Evolutionary conservation across 805 yeast genomes (phyloP).

Genomic region (Saturnispora halmiae): DNA sequence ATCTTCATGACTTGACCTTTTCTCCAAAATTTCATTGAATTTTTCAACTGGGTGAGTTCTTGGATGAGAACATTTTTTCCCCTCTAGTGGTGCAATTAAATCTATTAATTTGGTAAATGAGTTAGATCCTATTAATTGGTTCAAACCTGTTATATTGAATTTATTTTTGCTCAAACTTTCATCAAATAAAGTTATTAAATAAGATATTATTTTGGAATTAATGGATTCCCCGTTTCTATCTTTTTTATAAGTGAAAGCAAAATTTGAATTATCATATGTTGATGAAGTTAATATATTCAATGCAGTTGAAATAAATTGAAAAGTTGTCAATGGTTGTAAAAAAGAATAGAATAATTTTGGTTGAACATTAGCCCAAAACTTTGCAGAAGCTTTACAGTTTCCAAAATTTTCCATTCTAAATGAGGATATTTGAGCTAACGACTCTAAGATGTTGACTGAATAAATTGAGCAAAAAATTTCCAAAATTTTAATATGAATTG

Average conservation of each 20-base stretch:
- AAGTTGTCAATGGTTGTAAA: conserved; percentile 44
- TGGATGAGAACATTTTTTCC: conserved; percentile 15
- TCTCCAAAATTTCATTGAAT: conserved; percentile 16
- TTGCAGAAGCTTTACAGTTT: conserved; percentile 11
- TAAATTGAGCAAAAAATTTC: conserved; percentile 43
- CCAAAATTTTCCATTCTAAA: conserved; percentile 16
- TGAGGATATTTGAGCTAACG: conserved; percentile 27
- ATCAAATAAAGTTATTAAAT: conserved; percentile 22
- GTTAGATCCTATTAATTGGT: conserved; percentile 45
- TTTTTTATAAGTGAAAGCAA: conserved; percentile 22
- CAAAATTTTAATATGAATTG: conserved; percentile 38
- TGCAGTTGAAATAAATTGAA: conserved; percentile 41
- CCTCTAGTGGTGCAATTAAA: conserved; percentile 31
- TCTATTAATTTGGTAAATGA: conserved; percentile 35
- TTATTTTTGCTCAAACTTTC: conserved; percentile 27
- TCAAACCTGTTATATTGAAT: conserved; percentile 45
- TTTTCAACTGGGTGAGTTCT: conserved; percentile 24
- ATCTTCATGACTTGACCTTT: conserved; percentile 15
- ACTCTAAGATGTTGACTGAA: conserved; percentile 50
- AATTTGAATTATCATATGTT: conserved; percentile 25
- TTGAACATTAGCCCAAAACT: conserved; percentile 28
- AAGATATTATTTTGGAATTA: conserved; percentile 13
- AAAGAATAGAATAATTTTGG: conserved; percentile 31
- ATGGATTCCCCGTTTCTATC: conserved; percentile 5
- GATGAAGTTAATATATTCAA: conserved; percentile 46